Conservation (phyloP, 2,329 filamentous ascomycete species). For the Proliferodiscus dingleyae region DNA sequence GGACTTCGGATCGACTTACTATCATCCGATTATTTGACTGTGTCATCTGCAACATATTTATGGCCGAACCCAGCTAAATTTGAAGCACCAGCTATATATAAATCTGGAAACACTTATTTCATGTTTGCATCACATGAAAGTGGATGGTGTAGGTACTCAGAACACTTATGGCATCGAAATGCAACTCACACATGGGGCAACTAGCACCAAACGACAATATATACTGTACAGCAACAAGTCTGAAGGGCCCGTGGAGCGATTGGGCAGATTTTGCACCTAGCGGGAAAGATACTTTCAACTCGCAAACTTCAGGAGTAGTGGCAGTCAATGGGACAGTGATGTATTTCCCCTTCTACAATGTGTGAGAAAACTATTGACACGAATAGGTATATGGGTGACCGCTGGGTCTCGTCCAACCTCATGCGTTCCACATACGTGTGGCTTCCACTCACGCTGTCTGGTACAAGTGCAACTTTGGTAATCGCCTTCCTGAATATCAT, state of each 20-base stretch:
- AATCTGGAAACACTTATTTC: slow-evolving; percentile 56
- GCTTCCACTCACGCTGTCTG: slow-evolving; percentile 53
- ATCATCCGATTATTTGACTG: slow-evolving; percentile 51
- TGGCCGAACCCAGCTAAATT: slow-evolving; percentile 42
- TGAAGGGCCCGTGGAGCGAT: slow-evolving; percentile 55
- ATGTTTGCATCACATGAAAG: slow-evolving; percentile 58
- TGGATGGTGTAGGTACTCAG: slow-evolving; percentile 31
- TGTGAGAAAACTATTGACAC: neutral
- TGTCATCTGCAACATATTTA: slow-evolving; percentile 44
- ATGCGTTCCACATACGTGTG: slow-evolving; percentile 59
- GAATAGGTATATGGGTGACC: slow-evolving; percentile 60
- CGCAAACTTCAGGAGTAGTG: slow-evolving; percentile 58
- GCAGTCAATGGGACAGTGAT: slow-evolving; percentile 33
- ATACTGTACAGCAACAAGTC: slow-evolving; percentile 53
- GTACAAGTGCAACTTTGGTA: slow-evolving; percentile 45
- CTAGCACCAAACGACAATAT: slow-evolving; percentile 55
- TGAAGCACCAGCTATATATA: slow-evolving; percentile 60
- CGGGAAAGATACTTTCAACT: slow-evolving; percentile 52
- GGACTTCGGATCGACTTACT: slow-evolving; percentile 55
- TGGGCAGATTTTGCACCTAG: slow-evolving; percentile 55
- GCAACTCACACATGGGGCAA: neutral
- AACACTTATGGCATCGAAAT: neutral
- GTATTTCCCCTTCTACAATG: slow-evolving; percentile 12
- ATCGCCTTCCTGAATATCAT: neutral
- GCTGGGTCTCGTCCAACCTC: slow-evolving; percentile 58